Evolutionary conservation across 106 monocot species (phyloP).

Genomic region (Dioscorea alata): DNA sequence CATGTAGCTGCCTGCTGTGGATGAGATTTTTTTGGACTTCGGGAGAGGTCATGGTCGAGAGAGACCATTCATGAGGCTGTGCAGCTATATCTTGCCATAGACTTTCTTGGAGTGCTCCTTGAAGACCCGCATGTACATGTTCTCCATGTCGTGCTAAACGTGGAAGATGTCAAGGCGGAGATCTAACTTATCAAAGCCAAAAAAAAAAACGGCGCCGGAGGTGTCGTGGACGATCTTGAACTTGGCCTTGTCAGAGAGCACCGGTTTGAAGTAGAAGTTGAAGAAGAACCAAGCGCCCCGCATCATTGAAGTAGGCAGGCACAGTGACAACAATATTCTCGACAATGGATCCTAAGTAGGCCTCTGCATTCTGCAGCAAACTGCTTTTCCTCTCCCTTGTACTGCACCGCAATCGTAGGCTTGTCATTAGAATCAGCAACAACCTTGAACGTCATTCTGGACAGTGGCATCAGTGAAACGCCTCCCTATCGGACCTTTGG

Average conservation of each 20-base stretch:
- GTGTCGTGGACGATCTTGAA: conserved; percentile 25
- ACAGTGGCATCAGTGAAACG: too few species aligned
- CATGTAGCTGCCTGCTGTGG: conserved; percentile 45
- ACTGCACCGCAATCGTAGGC: too few species aligned
- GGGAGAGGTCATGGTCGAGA: conserved; percentile 37
- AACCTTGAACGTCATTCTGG: too few species aligned
- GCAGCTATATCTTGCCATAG: conserved; percentile 48
- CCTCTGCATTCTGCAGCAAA: too few species aligned
- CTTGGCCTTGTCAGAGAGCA: conserved; percentile 43
- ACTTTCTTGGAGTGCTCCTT: conserved; percentile 45
- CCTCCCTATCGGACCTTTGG: too few species aligned
- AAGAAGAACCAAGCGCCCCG: conserved; percentile 62
- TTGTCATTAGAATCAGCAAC: too few species aligned
- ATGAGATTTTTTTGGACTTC: too few species aligned
- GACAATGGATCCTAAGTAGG: too few species aligned
- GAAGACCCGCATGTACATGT: conserved; percentile 65
- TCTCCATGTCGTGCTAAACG: conserved; percentile 63
- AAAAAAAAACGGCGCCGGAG: conserved; percentile 2
- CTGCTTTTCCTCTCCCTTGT: too few species aligned
- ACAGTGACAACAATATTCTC: too few species aligned
- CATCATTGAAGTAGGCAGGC: too few species aligned
- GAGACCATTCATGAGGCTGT: conserved; percentile 56
- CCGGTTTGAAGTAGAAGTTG: conserved; percentile 46
- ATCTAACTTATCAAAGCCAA: conserved; percentile 43
- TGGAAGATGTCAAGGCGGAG: conserved; percentile 41